These are phyloP conservation scores for Aspergillus carbonarius DNA, from an alignment of 2,329 filamentous ascomycete species.

Conservation along the genomic window DNA sequence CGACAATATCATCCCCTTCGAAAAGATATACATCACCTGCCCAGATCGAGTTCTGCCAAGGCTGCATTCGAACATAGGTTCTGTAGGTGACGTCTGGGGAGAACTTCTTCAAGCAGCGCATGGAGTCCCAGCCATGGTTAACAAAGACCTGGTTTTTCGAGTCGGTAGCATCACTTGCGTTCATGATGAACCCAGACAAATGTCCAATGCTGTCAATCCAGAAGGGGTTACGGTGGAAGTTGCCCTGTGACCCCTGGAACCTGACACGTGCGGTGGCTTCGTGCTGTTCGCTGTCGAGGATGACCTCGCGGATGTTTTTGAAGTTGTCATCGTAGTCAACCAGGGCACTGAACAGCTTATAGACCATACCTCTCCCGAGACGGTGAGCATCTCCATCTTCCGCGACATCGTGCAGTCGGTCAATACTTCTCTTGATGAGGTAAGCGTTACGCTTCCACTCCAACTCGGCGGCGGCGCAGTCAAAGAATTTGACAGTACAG, in stretches of 20 bases:
- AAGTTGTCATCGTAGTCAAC: slow-evolving; percentile 59
- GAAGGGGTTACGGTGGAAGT: slow-evolving; percentile 60
- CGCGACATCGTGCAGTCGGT: slow-evolving; percentile 60
- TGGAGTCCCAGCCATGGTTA: slow-evolving; percentile 62
- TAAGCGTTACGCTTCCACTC: slow-evolving; percentile 40
- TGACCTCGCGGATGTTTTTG: slow-evolving; percentile 59
- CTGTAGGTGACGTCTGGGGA: slow-evolving; percentile 55
- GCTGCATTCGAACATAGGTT: slow-evolving; percentile 63
- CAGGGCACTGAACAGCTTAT: slow-evolving; percentile 67
- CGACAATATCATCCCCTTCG: slow-evolving; percentile 59
- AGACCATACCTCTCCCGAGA: slow-evolving; percentile 71
- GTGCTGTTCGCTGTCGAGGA: slow-evolving; percentile 56
- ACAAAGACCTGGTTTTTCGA: slow-evolving; percentile 62
- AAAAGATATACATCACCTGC: slow-evolving; percentile 62
- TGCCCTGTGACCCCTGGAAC: slow-evolving; percentile 56
- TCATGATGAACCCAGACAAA: slow-evolving; percentile 61
- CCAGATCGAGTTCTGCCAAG: slow-evolving; percentile 51
- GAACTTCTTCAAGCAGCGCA: slow-evolving; percentile 56
- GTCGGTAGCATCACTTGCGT: slow-evolving; percentile 59
- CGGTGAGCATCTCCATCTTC: slow-evolving; percentile 67
- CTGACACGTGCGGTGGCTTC: slow-evolving; percentile 57
- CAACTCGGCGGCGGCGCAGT: slow-evolving; percentile 23
- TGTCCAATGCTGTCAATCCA: slow-evolving; percentile 61
- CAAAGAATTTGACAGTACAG: slow-evolving; percentile 36
- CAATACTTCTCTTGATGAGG: slow-evolving; percentile 64